Conservation (phyloP, 2,329 filamentous ascomycete genomes). For the Aspergillus sp. region DNA sequence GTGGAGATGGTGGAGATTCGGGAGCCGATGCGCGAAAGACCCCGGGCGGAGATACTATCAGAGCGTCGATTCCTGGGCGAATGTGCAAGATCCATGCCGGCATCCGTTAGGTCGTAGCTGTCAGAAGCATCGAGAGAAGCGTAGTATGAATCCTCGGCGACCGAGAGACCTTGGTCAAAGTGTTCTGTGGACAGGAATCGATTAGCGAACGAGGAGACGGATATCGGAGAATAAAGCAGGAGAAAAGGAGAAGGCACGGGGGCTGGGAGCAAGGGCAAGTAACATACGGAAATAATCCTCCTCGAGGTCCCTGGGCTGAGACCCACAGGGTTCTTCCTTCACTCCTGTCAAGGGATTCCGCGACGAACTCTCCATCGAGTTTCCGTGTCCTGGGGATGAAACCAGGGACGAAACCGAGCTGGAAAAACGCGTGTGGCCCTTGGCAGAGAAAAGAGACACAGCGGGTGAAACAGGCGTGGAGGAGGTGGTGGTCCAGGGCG, state of each 20-base stretch:
- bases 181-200: constrained; percentile 31
- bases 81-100: constrained; percentile 59
- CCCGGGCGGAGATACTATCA: constrained; percentile 50
- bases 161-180: constrained; percentile 36
- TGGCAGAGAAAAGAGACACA: constrained; percentile 42
- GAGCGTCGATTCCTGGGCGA: constrained; percentile 58
- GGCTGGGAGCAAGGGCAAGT: constrained; percentile 18
- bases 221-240: constrained; percentile 5
- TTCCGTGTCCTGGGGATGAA: constrained; percentile 58
- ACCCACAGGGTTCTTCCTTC: constrained; percentile 76
- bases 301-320: constrained; percentile 56
- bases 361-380: constrained; percentile 52
- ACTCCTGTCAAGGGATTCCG: constrained; percentile 77
- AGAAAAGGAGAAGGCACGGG: constrained; percentile 1
- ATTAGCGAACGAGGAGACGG: constrained; percentile 8
- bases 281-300: constrained; percentile 73
- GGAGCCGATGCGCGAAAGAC: constrained; percentile 64
- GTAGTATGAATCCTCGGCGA: constrained; percentile 34
- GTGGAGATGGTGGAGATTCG: constrained; percentile 74
- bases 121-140: constrained; percentile 32
- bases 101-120: constrained; percentile 59
- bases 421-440: constrained; percentile 42
- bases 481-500: constrained; percentile 35
- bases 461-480: constrained; percentile 44
- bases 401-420: constrained; percentile 77